Conservation (phyloP, 2,329 filamentous ascomycete genomes). For the Fusarium musae region DNA sequence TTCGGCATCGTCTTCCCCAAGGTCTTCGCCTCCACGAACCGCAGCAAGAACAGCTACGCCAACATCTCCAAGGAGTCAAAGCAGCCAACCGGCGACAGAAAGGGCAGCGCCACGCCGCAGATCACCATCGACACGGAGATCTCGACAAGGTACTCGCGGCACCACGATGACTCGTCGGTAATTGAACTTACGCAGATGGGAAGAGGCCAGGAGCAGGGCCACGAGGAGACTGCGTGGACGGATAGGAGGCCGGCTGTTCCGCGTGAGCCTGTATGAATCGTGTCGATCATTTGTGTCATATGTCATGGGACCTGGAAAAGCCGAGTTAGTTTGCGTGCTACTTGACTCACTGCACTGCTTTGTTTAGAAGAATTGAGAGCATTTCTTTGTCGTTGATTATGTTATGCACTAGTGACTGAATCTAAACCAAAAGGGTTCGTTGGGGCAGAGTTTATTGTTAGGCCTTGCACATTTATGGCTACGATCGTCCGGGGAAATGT, state of each 20-base stretch:
- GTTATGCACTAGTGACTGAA: not conserved
- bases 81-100: not conserved
- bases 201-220: not conserved
- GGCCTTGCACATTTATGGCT: not conserved
- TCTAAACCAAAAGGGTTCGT: not conserved
- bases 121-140: not conserved
- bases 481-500: not conserved
- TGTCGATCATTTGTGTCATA: not conserved
- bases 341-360: not conserved
- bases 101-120: not conserved
- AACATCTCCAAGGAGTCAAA: slow-evolving; percentile 12
- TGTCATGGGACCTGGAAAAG: not conserved
- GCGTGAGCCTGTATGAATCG: not conserved
- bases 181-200: slow-evolving; percentile 11
- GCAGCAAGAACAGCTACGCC: slow-evolving; percentile 22
- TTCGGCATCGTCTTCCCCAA: slow-evolving; percentile 32
- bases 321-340: not conserved
- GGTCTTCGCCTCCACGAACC: slow-evolving; percentile 22
- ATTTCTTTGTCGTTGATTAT: not conserved
- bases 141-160: not conserved
- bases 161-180: not conserved
- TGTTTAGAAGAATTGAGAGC: not conserved
- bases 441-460: not conserved
- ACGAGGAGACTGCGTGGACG: not conserved
- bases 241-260: slow-evolving; percentile 3